Conservation (phyloP, 2,329 filamentous ascomycete genomes). For the Colletotrichum graminicola region DNA sequence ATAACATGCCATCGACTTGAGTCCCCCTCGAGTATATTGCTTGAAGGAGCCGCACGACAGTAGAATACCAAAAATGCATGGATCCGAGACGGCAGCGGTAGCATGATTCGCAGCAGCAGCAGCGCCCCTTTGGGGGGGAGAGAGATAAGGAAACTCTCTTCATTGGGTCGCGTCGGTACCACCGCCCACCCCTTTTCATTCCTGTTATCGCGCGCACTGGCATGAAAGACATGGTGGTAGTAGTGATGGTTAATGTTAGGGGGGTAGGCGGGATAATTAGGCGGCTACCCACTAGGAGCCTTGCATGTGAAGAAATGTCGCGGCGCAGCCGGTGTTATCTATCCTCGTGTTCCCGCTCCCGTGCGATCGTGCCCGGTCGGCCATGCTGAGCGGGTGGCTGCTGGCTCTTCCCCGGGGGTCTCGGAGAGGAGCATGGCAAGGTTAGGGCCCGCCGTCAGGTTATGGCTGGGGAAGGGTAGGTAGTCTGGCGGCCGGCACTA, state of each 20-base stretch:
- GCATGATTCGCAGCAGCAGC: conserved; percentile 25
- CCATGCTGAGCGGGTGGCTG: conserved; percentile 27
- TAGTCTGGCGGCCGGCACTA: neutral
- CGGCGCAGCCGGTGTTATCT: neutral
- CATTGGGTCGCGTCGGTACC: conserved; percentile 21
- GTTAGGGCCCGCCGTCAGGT: conserved; percentile 2
- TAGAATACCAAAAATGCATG: neutral
- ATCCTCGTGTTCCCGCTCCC: conserved; percentile 9
- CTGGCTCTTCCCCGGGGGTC: neutral
- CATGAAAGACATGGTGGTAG: conserved; percentile 10
- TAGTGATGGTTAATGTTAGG: neutral
- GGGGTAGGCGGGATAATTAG: neutral
- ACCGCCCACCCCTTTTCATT: conserved; percentile 7
- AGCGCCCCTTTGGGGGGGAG: neutral
- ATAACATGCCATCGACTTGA: neutral
- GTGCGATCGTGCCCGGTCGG: neutral
- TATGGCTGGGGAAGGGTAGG: neutral
- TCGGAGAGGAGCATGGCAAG: conserved; percentile 5
- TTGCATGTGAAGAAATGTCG: conserved; percentile 34
- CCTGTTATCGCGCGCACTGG: conserved; percentile 33
- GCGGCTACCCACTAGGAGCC: conserved; percentile 1
- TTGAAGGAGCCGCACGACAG: neutral
- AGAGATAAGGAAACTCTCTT: conserved; percentile 35
- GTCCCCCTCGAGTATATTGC: conserved; percentile 3
- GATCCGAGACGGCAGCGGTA: conserved; percentile 17